Evolutionary conservation across 768 basidiomycete species (phyloP).

Genomic region (Lyophyllum decastes): DNA sequence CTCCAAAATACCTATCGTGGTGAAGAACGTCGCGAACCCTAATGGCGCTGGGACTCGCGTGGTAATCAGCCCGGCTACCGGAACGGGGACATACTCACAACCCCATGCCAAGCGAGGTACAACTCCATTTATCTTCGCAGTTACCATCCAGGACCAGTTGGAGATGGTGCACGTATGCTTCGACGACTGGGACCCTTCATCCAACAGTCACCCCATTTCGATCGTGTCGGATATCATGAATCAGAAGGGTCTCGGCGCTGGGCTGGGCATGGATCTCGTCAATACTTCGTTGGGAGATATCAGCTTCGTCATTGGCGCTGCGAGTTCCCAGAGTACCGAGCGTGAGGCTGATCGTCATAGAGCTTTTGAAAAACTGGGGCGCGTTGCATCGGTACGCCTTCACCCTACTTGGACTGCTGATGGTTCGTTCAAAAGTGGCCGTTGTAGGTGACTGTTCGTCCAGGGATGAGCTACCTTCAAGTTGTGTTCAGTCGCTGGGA

Average conservation of each 20-base stretch:
- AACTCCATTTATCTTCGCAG: not conserved
- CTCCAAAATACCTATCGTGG: conserved; percentile 5
- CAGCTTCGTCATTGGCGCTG: not conserved
- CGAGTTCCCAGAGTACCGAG: no score
- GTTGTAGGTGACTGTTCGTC: no score
- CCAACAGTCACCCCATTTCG: no score
- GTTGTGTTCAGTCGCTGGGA: no score
- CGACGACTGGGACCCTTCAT: no score
- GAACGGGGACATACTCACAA: not conserved
- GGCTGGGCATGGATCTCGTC: conserved; percentile 4
- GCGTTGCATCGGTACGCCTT: no score
- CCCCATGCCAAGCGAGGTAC: not conserved
- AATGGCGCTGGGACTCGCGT: not conserved
- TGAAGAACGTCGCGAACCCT: conserved; percentile 11
- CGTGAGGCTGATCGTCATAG: no score
- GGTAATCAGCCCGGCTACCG: no score
- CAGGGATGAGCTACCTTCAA: no score
- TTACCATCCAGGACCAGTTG: not conserved
- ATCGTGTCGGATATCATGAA: not conserved
- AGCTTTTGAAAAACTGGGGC: no score
- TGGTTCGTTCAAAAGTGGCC: no score
- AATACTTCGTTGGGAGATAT: conserved; percentile 6
- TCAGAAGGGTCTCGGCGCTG: not conserved
- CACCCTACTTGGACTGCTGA: no score
- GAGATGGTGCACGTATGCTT: not conserved